phyloP scores from a whole-genome alignment of 495 filamentous ascomycete species.

The Ramalina peruviana region DNA sequence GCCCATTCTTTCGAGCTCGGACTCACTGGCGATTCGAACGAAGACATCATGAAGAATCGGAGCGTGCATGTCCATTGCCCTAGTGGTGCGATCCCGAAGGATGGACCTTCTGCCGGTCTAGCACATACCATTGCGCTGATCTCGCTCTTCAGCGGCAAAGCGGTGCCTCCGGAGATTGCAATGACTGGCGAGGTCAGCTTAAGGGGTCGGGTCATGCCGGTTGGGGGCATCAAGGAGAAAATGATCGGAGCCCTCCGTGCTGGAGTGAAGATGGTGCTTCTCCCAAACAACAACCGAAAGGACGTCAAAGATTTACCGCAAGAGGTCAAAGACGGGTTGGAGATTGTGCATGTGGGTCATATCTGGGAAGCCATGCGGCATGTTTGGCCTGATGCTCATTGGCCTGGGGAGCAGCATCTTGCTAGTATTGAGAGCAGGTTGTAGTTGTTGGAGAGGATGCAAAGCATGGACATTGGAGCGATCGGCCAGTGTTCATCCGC shows the following conservation, averaged over 20 bases:
- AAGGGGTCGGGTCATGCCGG: conserved; percentile 73
- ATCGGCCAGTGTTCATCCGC: too few relatives aligned
- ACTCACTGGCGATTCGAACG: conserved; percentile 60
- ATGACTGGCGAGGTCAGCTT: conserved; percentile 97
- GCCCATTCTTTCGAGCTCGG: conserved; percentile 88
- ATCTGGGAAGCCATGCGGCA: conserved; percentile 79
- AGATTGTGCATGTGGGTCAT: conserved; percentile 73
- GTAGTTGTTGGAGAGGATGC: conserved; percentile 16
- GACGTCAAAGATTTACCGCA: conserved; percentile 84
- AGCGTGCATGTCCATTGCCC: conserved; percentile 96
- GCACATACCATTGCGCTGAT: conserved; percentile 89
- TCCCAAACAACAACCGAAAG: conserved; percentile 81
- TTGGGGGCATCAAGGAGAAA: conserved; percentile 98
- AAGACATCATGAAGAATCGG: conserved; percentile 92
- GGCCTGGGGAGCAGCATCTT: conserved; percentile 55
- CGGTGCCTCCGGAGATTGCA: conserved; percentile 81
- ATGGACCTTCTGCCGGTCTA: conserved; percentile 77
- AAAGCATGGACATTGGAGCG: background rate
- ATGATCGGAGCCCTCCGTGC: conserved; percentile 87
- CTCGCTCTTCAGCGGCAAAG: conserved; percentile 75
- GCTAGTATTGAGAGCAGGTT: conserved; percentile 49
- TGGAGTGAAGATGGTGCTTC: conserved; percentile 84
- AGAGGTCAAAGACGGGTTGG: conserved; percentile 76
- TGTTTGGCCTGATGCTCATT: conserved; percentile 74
- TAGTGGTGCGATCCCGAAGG: conserved; percentile 88